Conservation (phyloP, 2,329 filamentous ascomycete species). For the Parastagonospora avenae region DNA sequence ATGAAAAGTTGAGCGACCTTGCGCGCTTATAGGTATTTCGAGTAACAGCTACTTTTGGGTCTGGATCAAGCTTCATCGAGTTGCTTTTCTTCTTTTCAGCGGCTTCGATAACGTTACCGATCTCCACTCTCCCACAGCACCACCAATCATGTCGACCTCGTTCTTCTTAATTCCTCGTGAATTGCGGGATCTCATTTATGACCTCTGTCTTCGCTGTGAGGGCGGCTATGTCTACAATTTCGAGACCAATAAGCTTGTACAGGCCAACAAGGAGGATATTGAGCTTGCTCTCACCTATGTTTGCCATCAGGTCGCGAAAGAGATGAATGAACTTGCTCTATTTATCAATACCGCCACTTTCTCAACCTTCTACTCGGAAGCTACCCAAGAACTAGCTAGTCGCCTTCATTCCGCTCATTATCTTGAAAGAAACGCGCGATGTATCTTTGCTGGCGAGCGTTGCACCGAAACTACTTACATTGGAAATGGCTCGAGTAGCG, state of each 20-base stretch:
- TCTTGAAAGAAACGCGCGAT: neutral
- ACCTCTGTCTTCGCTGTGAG: neutral
- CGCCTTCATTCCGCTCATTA: neutral
- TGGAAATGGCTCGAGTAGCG: neutral
- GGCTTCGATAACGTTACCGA: no score
- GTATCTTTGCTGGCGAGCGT: neutral
- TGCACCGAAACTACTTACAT: neutral
- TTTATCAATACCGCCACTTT: neutral
- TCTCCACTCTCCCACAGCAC: no score
- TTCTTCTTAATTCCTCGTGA: neutral
- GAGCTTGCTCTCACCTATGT: neutral
- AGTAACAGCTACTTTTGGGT: no score
- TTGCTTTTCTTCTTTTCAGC: no score
- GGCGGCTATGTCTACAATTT: neutral
- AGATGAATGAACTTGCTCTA: neutral
- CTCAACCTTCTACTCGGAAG: neutral
- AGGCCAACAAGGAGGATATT: neutral
- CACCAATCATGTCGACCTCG: neutral
- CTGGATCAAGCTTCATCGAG: no score
- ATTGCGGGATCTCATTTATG: neutral
- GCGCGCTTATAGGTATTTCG: no score
- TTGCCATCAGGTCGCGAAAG: neutral
- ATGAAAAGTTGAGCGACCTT: no score
- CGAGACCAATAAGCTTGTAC: neutral
- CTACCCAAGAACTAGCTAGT: neutral